Evolutionary conservation across 2,329 filamentous ascomycete genomes (phyloP).

Genomic region (Botrytis fragariae): DNA sequence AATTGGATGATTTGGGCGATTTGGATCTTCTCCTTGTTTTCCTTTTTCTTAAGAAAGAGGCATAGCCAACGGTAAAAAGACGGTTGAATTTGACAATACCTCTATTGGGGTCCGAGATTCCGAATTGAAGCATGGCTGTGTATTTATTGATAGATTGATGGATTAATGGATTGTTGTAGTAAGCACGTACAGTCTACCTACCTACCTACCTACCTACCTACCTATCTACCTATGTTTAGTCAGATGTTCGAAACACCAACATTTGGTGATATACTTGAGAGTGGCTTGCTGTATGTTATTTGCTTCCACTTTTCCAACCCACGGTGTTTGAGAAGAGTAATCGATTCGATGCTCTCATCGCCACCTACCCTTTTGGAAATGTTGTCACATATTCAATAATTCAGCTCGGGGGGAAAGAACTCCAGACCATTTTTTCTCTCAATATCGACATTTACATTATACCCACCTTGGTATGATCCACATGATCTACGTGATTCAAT

Average conservation of each 20-base stretch:
- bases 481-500: not conserved
- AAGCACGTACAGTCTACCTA: not conserved
- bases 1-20: not conserved
- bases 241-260: not conserved
- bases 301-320: not conserved
- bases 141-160: not conserved
- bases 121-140: not conserved
- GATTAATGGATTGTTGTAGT: not conserved
- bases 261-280: not conserved
- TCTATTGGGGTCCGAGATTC: not conserved
- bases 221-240: not conserved
- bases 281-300: not conserved
- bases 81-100: not conserved
- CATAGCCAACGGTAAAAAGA: not conserved
- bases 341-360: not conserved
- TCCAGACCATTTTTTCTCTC: not conserved
- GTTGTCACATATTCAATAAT: not conserved
- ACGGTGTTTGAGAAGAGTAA: not conserved
- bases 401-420: not conserved
- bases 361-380: not conserved
- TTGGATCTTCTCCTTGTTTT: not conserved
- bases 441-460: not conserved
- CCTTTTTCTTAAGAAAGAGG: not conserved
- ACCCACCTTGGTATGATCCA: not conserved
- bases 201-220: no score